Conservation (phyloP, 169 alveolate genomes). For the Plasmodium knowlesi region DNA sequence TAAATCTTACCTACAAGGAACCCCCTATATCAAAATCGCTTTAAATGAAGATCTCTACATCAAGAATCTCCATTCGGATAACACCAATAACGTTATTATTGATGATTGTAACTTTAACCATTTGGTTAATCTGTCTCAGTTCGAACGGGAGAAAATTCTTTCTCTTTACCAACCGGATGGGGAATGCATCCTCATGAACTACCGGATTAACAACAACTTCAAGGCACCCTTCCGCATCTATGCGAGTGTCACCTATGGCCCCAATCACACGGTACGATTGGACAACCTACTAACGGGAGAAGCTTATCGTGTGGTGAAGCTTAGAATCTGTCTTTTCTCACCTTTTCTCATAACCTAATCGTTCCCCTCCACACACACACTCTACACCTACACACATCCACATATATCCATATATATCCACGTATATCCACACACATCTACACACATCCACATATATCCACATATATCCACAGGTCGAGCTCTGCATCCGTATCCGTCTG, state of each 20-base stretch:
- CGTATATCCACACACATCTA: too few species aligned
- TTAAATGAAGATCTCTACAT: slow-evolving; percentile 87
- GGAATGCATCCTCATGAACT: slow-evolving; percentile 96
- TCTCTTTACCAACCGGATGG: slow-evolving; percentile 97
- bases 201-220: slow-evolving; percentile 87
- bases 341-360: too few species aligned
- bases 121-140: slow-evolving; percentile 89
- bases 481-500: slow-evolving; percentile 12
- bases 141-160: slow-evolving; percentile 86
- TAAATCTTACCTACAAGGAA: slow-evolving; percentile 91
- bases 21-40: slow-evolving; percentile 91
- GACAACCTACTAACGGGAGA: not conserved
- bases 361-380: too few species aligned
- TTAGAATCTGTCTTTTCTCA: too few species aligned
- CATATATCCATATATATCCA: too few species aligned
- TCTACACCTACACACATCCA: too few species aligned
- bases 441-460: too few species aligned
- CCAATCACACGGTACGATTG: slow-evolving; percentile 61
- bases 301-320: not conserved
- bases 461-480: slow-evolving; percentile 36
- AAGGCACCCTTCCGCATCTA: slow-evolving; percentile 85
- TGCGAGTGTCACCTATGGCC: slow-evolving; percentile 58
- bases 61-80: slow-evolving; percentile 51
- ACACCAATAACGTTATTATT: slow-evolving; percentile 70
- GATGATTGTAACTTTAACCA: slow-evolving; percentile 93